Evolutionary conservation across 176 grass and related monocot genomes (phyloP), one percentile per base, ranked within the genome.

Genomic region (Oryza rufipogon): DNA sequence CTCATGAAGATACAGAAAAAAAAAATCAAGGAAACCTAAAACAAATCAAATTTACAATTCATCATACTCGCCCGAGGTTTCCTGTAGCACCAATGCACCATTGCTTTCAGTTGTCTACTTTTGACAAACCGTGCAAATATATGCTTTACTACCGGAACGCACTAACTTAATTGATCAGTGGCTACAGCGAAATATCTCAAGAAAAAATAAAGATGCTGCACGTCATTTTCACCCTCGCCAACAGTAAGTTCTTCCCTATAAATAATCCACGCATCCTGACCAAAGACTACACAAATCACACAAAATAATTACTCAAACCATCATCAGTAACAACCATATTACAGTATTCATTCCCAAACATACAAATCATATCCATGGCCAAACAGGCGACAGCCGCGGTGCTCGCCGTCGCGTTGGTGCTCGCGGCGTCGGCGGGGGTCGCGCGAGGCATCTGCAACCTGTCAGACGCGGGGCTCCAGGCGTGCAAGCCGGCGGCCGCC

Each of bases 371-470:
- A 30, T 1, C 48, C 32, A 86, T 87, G 85, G 71, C 71, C 0
- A 87, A 49, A 15, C 47, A 63, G 36, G 17, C 36, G 20, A 61
- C 19, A 63, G 52, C 26, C 0, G 9, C 14, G 26, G 78, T 87
- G 9, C 64, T 87, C 13, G n/a, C 64, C 38, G 10, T 70, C 13
- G 1, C 69, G 72, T 19, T 81, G 8, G 26, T 87, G 19, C 64
- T 81, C 16, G 64, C n/a, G 11, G 30, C 48, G 28, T 75, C 71
- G 0, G 45, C 33, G 6, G 60, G 45, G 54, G 20, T 77, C 36
- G 86, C 77, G 25, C 70, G 70, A 64, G 85, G 54, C 34, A 66
- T 93, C 36, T 93, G 88, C 68, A 91, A 93, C 88, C 66, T 91
- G 15, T 85, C 88, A 0, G 41, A 34, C 49, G 20, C 66, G 1